Conservation (phyloP, 495 filamentous ascomycete species). For the Geopyxis carbonaria region DNA sequence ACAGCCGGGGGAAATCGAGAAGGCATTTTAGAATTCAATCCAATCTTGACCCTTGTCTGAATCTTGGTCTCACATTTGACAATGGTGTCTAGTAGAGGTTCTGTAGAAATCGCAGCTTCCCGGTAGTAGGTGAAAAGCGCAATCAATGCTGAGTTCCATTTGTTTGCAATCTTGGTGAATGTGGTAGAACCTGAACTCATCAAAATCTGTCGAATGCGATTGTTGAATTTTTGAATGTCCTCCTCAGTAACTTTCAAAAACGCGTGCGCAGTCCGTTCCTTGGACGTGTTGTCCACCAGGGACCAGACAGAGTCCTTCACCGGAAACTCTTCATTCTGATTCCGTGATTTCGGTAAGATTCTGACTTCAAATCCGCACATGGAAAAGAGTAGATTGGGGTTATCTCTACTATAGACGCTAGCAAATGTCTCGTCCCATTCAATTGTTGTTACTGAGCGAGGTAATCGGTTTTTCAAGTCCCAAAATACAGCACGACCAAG, state of each 20-base stretch:
- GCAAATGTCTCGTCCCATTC: slow-evolving; percentile 99
- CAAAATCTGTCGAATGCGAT: slow-evolving; percentile 92
- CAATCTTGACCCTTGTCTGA: slow-evolving; percentile 97
- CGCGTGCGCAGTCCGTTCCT: slow-evolving; percentile 92
- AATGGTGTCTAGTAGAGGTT: slow-evolving; percentile 89
- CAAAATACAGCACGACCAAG: slow-evolving; percentile 96
- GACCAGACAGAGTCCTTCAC: slow-evolving; percentile 98
- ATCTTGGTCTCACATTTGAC: slow-evolving; percentile 99
- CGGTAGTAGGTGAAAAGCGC: slow-evolving; percentile 99
- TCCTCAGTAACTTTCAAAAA: slow-evolving; percentile 98
- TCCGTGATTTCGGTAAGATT: slow-evolving; percentile 88
- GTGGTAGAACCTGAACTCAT: slow-evolving; percentile 99
- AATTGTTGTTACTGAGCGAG: slow-evolving; percentile 85
- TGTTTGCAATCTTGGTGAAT: slow-evolving; percentile 99
- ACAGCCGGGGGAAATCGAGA: slow-evolving; percentile 97
- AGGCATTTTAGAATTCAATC: slow-evolving; percentile 98
- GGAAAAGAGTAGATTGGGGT: slow-evolving; percentile 90
- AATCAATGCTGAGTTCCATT: slow-evolving; percentile 97
- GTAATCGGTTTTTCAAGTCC: slow-evolving; percentile 95
- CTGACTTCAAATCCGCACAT: slow-evolving; percentile 98
- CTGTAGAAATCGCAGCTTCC: slow-evolving; percentile 93
- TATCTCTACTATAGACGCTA: slow-evolving; percentile 98
- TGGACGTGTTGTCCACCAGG: slow-evolving; percentile 84
- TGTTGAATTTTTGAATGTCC: slow-evolving; percentile 98
- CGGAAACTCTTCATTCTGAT: slow-evolving; percentile 88